A percentile compares a stretch with the other conserved stretches of the same genome.
phyloP scores from a whole-genome alignment of 495 filamentous ascomycete species.

The Chaetomium cochliodes region DNA sequence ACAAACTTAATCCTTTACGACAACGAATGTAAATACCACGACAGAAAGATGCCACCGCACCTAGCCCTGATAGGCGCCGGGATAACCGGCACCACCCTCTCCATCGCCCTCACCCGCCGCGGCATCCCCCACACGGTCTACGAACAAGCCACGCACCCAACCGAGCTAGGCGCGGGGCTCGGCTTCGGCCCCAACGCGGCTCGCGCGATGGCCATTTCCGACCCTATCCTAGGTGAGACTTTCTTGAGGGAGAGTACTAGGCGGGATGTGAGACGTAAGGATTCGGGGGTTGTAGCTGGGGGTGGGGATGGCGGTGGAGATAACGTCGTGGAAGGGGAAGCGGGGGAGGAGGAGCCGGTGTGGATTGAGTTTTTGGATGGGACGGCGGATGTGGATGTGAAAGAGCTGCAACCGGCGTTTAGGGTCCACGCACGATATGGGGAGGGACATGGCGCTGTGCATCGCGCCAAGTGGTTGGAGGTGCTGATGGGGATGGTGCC shows the following conservation, averaged over 20 bases:
- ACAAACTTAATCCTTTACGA: no score
- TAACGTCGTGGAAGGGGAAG: no score
- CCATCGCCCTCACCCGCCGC: constrained; percentile 44
- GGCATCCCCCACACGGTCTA: constrained; percentile 52
- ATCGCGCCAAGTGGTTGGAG: constrained; percentile 60
- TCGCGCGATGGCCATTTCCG: constrained; percentile 50
- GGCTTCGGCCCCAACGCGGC: constrained; percentile 60
- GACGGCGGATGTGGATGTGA: constrained; percentile 4
- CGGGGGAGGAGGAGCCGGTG: constrained; percentile 11
- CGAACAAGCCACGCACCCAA: constrained; percentile 50
- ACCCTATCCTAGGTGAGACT: not conserved
- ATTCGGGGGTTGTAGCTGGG: no score
- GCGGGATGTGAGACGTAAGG: not conserved
- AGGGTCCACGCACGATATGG: constrained; percentile 24
- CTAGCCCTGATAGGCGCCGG: constrained; percentile 58
- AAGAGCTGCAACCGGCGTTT: constrained; percentile 25
- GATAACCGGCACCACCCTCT: constrained; percentile 54
- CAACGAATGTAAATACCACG: no score
- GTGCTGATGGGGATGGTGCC: constrained; percentile 58
- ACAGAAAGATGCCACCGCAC: not conserved
- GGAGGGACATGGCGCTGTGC: constrained; percentile 41
- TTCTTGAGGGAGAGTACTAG: constrained; percentile 25
- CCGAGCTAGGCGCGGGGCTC: constrained; percentile 63
- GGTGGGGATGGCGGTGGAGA: not conserved
- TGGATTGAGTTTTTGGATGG: constrained; percentile 30